Percentiles rank a stretch among this genome's conserved stretches.
Evolutionary conservation across 148 eudicot species (phyloP).

Genomic region (Nepenthes gracilis): DNA sequence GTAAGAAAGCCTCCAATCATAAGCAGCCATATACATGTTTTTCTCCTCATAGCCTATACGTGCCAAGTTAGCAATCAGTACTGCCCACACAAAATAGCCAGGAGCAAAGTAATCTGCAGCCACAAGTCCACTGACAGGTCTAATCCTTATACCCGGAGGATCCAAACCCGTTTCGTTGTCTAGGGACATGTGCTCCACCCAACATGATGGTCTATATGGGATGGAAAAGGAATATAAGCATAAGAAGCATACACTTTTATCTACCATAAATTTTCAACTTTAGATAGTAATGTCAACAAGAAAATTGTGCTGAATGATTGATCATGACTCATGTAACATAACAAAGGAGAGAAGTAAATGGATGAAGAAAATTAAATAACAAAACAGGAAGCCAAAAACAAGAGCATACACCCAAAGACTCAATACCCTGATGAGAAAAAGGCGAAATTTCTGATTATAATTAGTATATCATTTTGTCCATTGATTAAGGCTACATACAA

Average conservation of each 20-base stretch:
- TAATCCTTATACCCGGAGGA: conserved; percentile 64
- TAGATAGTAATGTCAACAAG: too few relatives aligned
- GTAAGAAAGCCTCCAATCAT: conserved; percentile 89
- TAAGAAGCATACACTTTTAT: not conserved
- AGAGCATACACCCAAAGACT: too few relatives aligned
- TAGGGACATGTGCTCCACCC: conserved; percentile 94
- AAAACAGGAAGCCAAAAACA: not conserved
- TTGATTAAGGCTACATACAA: too few relatives aligned
- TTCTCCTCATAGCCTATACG: conserved; percentile 90
- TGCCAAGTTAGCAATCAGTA: conserved; percentile 80
- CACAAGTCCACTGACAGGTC: conserved; percentile 82
- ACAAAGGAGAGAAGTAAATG: too few relatives aligned
- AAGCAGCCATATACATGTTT: conserved; percentile 92
- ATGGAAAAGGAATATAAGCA: not conserved
- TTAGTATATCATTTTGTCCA: too few relatives aligned
- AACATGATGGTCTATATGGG: conserved; percentile 70
- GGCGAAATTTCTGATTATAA: too few relatives aligned
- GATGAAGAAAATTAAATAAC: too few relatives aligned
- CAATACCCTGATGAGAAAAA: too few relatives aligned
- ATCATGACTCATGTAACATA: too few relatives aligned
- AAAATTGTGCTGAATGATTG: too few relatives aligned
- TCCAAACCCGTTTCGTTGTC: conserved; percentile 89
- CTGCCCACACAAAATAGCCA: conserved; percentile 96
- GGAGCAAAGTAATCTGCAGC: conserved; percentile 94
- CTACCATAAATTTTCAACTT: not conserved